Evolutionary conservation across 78 protist species (phyloP), one percentile per base, ranked within the genome.

Genomic region (Pigoraptor vietnamica): DNA sequence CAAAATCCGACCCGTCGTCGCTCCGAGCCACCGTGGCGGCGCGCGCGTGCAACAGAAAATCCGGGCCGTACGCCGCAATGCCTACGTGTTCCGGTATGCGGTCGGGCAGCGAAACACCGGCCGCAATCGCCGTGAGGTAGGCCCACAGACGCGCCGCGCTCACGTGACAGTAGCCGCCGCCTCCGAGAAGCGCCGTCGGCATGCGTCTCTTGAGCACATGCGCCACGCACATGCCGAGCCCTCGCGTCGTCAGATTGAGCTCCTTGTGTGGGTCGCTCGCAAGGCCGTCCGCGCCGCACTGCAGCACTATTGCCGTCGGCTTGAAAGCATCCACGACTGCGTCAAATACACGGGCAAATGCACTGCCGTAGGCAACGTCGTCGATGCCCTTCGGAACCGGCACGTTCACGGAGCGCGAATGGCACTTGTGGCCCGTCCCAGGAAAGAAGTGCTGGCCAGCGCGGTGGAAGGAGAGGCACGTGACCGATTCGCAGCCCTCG

Each of bases 101-200:
- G 35, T 10, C 23, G 25, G 35, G n/a, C 24, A 83, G 38, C 6
- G 35, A 2, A 0, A 0, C n/a, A 10, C 35, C 37, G 37, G 1
- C 23, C n/a, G 32, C 23, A 24, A 83, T 32, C 88, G 88, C 88
- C 38, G 88, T 83, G 39, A 32, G 1, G 38, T 24, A 14, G 23
- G 38, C 19, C 99, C 99, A 99, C 91, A 99, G 98, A 29, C 99
- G 93, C 25, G 99, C 98, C 9, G 97, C 98, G 40, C 98, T 97
- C 25, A 96, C 91, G 84, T 97, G 92, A 0, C 99, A 97, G 94
- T 99, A 99, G 6, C 99, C 99, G 40, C 99, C 99, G 23, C 99
- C 99, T 35, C 99, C 99, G 35, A 99, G 94, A n/a, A 99, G 92
- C 87, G 99, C 86, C 37, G 92, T 34, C 24, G 99, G 99, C 39